Percentiles rank a stretch among this genome's conserved stretches.
phyloP scores from a whole-genome alignment of 2,329 filamentous ascomycete genomes.

The Monilinia aucupariae region DNA sequence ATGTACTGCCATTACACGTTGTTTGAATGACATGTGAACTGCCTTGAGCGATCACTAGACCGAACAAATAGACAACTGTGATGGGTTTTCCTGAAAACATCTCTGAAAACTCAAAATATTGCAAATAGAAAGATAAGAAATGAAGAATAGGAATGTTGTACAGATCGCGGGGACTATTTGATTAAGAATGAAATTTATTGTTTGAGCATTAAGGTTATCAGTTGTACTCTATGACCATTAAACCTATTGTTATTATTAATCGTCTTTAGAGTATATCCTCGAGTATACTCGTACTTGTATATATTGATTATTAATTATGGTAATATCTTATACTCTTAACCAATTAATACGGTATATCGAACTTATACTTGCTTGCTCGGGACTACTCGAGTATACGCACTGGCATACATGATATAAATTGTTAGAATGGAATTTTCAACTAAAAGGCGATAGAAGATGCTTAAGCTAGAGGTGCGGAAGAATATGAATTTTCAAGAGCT shows the following conservation, averaged over 20 bases:
- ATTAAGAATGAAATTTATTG: too few relatives aligned
- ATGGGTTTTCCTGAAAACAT: constrained; percentile 20
- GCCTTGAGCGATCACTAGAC: constrained; percentile 10
- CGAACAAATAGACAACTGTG: constrained; percentile 12
- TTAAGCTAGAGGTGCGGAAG: background rate
- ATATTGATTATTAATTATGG: too few relatives aligned
- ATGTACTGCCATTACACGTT: constrained; percentile 48
- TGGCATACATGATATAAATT: background rate
- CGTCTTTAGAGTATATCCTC: too few relatives aligned
- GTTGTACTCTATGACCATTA: too few relatives aligned
- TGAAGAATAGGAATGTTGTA: background rate
- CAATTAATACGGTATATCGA: too few relatives aligned
- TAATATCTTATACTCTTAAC: too few relatives aligned
- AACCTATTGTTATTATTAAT: too few relatives aligned
- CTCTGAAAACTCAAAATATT: background rate
- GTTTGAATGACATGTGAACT: constrained; percentile 23
- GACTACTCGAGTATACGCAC: background rate
- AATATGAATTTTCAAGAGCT: background rate
- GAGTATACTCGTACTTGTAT: too few relatives aligned
- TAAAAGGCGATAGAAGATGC: background rate
- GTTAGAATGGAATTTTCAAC: background rate
- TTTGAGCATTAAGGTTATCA: too few relatives aligned
- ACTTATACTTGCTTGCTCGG: too few relatives aligned
- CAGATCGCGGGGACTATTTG: background rate
- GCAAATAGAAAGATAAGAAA: background rate